Percentiles rank a stretch among this genome's conserved stretches.
phyloP scores from a whole-genome alignment of 139 green algal species.

The Zygnema circumcarinatum region DNA sequence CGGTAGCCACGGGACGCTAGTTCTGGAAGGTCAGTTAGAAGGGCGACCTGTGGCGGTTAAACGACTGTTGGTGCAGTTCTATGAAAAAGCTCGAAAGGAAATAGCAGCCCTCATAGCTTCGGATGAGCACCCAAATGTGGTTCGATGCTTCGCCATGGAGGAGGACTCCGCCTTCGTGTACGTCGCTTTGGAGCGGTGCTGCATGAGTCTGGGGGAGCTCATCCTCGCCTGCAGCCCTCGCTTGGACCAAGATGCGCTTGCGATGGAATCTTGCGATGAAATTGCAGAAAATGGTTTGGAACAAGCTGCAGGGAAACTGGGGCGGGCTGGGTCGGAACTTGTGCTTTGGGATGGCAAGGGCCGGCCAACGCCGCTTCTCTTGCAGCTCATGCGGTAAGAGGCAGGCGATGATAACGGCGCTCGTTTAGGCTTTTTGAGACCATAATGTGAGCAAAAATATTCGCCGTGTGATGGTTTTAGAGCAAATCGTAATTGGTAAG shows the following conservation, averaged over 20 bases:
- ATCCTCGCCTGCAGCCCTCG: conserved; percentile 29
- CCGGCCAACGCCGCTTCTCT: conserved; percentile 5
- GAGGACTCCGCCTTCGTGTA: conserved; percentile 97
- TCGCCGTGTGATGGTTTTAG: too few species aligned
- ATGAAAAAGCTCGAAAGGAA: conserved; percentile 83
- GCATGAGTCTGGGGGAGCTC: conserved; percentile 67
- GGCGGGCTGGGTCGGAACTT: not conserved
- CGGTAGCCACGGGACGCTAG: conserved; percentile 68
- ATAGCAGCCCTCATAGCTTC: conserved; percentile 88
- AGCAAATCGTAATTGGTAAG: too few species aligned
- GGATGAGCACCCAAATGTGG: conserved; percentile 95
- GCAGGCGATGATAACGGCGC: too few species aligned
- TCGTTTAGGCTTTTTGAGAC: conserved; percentile 1
- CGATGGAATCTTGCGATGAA: not conserved
- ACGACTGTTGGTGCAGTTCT: conserved; percentile 62
- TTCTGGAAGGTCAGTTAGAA: conserved; percentile 66
- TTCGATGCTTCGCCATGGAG: conserved; percentile 96
- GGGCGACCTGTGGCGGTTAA: conserved; percentile 65
- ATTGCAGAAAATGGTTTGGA: not conserved
- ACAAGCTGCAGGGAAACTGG: not conserved
- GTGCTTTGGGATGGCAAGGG: conserved; percentile 34
- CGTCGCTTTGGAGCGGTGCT: conserved; percentile 93
- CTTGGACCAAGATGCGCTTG: not conserved
- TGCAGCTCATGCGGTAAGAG: conserved; percentile 52
- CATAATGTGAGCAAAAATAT: too few species aligned